These are phyloP conservation scores for Kwoniella sp. DNA, from an alignment of 768 basidiomycete species.

Conservation along the genomic window DNA sequence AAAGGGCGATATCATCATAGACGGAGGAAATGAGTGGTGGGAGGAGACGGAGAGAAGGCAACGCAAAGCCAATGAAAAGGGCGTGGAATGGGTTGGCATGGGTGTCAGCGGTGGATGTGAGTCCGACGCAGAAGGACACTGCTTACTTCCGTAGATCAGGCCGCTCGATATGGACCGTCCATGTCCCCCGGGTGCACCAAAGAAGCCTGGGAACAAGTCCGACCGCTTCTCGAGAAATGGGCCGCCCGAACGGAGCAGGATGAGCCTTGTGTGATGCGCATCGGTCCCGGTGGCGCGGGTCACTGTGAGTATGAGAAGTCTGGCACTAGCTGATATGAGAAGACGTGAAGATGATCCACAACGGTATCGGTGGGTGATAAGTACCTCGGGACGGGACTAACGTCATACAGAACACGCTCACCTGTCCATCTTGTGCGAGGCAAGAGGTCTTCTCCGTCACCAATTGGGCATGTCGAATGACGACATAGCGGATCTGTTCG, in stretches of 20 bases:
- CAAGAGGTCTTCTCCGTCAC: constrained; percentile 32
- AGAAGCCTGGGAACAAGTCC: constrained; percentile 40
- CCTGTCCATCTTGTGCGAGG: constrained; percentile 45
- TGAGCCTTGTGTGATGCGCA: constrained; percentile 42
- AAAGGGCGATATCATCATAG: constrained; percentile 47
- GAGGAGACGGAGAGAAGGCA: constrained; percentile 45
- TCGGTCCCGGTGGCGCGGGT: constrained; percentile 47
- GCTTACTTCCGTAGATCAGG: constrained; percentile 35
- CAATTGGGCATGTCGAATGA: constrained; percentile 40
- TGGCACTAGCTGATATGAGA: too few relatives aligned
- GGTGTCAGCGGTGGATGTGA: constrained; percentile 50
- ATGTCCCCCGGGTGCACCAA: constrained; percentile 44
- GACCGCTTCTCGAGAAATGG: constrained; percentile 47
- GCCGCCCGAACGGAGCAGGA: constrained; percentile 43
- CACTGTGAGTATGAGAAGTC: constrained; percentile 48
- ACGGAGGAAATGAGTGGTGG: constrained; percentile 50
- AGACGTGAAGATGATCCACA: constrained; percentile 48
- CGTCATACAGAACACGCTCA: constrained; percentile 39
- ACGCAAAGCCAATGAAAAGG: constrained; percentile 28
- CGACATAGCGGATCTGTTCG: constrained; percentile 44
- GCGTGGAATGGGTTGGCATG: constrained; percentile 40
- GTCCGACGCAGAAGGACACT: constrained; percentile 1
- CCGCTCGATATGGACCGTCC: constrained; percentile 46
- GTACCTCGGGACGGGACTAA: background rate
- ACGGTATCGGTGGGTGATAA: constrained; percentile 39